Base-by-base conservation (phyloP, 2,329 filamentous ascomycete genomes). In the Fonsecaea pugnacius region DNA sequence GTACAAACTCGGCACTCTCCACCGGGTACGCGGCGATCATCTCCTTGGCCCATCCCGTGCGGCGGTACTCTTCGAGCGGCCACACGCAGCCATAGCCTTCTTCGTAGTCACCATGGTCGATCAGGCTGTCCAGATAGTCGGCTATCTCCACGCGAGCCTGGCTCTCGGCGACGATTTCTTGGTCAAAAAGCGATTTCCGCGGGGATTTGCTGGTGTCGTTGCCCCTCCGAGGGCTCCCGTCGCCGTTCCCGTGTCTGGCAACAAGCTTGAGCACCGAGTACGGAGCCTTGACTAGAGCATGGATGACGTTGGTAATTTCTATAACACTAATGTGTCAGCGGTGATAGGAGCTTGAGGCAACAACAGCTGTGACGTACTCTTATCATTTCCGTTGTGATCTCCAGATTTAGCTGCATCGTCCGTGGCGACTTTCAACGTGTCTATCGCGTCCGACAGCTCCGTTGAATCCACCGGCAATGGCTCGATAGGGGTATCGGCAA, bases 111-210 rank as follows among this genome's bases (percentile, higher is more conserved):
- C 36, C 56, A 16, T 38, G 32, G 24, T 66, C 57, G 6, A 62
- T 57, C 43, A 66, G 24, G n/a, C n/a, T 43, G 81, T 85, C 68
- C 83, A 86, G 66, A 73, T 75, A 4, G 79, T 87, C 61, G 82
- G 84, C 80, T 82, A 85, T 68, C 78, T 85, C 59, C 83, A 86
- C 66, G 77, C 79, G 33, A 83, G 79, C 6, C 75, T 86, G 1
- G 80, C 84, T 46, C 56, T 66, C 64, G 18, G 64, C 64, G 10
- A 32, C 30, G 33, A 63, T 38, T 43, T 66, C 64, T 35, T 60
- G 59, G 30, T 66, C 60, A 16, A 66, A 63, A 32, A 66, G 54
- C 18, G 21, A 58, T 40, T 65, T 53, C 12, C 63, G 54, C 10
- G 58, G 30, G 14, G 36, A 48, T 54, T 58, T 27, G 35, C 14